Evolutionary conservation across 495 filamentous ascomycete genomes (phyloP), one percentile per base, ranked within the genome.

Genomic region (Penicillium subrubescens): DNA sequence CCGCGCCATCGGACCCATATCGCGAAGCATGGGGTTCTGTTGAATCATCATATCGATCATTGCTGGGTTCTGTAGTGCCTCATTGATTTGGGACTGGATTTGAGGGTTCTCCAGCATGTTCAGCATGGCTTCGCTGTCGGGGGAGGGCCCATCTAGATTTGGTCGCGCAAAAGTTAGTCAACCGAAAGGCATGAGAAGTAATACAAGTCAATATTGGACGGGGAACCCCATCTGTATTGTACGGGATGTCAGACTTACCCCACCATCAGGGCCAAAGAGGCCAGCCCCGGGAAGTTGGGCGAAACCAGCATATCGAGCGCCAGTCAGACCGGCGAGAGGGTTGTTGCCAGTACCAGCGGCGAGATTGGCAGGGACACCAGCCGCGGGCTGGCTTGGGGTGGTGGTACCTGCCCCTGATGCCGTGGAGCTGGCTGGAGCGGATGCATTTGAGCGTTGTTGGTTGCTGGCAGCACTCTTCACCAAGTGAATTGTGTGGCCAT

Each of bases 391-490:
- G 50, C 63, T 77, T 33, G 88, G 77, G 23, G 86, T 77, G 2
- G 84, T 74, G 10, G 84, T 33, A 25, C 15, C 81, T 15, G 86
- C 75, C 17, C 85, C 67, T 12, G 80, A 70, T 19, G 85, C 71
- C 14, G 86, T 72, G 14, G 84, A 73, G 33, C 75, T 71, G 59
- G 75, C 70, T 64, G 82, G 81, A 37, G 82, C 79, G 31, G 87
- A 75, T 15, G 87, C 82, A 55, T 85, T 86, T 62, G 90, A 85
- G 19, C 88, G 83, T 23, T 67, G 62, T 60, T 88, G 85, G 74
- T 97, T 97, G 82, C 94, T 98, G 27, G 89, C 90, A 34, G 96
- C 96, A 68, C 92, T 92, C 77, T 96, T 97, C 60, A 99, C 96
- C 70, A 99, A 83, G 76, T 99, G 96, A 63, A 98, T 87, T 10